Conservation (phyloP, 2,329 filamentous ascomycete genomes). For the Colletotrichum eremochloae region DNA sequence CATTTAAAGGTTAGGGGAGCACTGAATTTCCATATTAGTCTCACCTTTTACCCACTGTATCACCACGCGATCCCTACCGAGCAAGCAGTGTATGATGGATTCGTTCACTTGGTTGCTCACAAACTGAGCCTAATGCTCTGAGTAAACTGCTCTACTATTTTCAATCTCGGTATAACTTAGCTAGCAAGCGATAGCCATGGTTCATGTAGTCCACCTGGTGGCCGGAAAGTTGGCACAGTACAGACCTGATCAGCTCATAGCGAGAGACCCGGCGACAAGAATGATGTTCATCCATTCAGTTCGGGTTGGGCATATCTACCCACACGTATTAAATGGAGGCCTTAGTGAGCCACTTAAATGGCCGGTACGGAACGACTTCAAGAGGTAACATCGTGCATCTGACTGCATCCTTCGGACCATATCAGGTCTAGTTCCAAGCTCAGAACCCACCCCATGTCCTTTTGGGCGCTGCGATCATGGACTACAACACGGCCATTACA, state of each 20-base stretch:
- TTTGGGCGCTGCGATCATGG: neutral
- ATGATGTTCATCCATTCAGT: neutral
- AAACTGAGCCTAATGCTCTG: neutral
- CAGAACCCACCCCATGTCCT: neutral
- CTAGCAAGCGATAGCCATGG: neutral
- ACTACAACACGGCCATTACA: neutral
- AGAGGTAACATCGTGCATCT: neutral
- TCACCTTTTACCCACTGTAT: neutral
- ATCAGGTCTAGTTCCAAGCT: neutral
- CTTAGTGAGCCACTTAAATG: neutral
- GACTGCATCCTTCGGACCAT: neutral
- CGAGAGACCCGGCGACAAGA: slow-evolving; percentile 24
- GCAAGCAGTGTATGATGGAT: neutral
- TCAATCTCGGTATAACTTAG: neutral
- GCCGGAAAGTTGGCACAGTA: neutral
- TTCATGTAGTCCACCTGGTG: neutral
- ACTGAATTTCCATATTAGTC: neutral
- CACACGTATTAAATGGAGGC: neutral
- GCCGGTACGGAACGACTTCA: neutral
- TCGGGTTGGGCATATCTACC: neutral
- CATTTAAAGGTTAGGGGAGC: neutral
- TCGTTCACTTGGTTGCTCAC: neutral
- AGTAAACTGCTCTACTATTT: neutral
- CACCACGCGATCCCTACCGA: neutral
- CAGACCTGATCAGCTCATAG: neutral